Evolutionary conservation across 169 alveolate species (phyloP), one percentile per base, ranked within the genome.

Genomic region (Cryptosporidium tyzzeri): DNA sequence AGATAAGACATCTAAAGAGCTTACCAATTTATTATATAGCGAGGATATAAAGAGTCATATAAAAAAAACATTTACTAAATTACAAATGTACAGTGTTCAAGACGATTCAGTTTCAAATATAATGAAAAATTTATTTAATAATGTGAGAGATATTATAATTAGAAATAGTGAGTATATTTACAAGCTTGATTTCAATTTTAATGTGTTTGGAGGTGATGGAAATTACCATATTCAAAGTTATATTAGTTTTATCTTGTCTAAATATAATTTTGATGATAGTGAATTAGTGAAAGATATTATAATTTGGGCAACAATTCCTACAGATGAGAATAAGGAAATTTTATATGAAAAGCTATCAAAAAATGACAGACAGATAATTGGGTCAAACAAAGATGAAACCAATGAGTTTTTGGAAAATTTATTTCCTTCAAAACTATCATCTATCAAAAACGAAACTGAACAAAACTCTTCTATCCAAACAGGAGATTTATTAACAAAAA

Each of bases 121-220:
- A 33, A 39, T 39, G 1, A 55, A 31, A 23, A 21, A 12, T 35
- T 26, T 74, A 58, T 74, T 74, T 6, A 59, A 53, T 58, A 29
- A 3, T 14, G 41, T 53, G 21, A 74, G 70, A 55, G 35, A 53
- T 74, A 21, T 74, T 35, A 74, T 74, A 14, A 16, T 39, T 16
- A 12, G 35, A 12, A 74, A 74, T 33, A 74, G 39, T 7, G 62
- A 53, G 31, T 53, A 58, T 58, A 53, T 74, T 7, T 51, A 33
- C 6, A 10, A 8, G 4, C 23, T 71, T 12, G 3, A 71, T 26
- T 51, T 48, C 41, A 31, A 50, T 14, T 31, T 33, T 33, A 71
- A 12, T 45, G 85, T 71, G n/a, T 26, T 71, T 71, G 69, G 85
- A n/a, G 69, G 44, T 9, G 69, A 71, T 23, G 69, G 69, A 50